Conservation (phyloP, 495 filamentous ascomycete species). For the Amorphotheca resinae region DNA sequence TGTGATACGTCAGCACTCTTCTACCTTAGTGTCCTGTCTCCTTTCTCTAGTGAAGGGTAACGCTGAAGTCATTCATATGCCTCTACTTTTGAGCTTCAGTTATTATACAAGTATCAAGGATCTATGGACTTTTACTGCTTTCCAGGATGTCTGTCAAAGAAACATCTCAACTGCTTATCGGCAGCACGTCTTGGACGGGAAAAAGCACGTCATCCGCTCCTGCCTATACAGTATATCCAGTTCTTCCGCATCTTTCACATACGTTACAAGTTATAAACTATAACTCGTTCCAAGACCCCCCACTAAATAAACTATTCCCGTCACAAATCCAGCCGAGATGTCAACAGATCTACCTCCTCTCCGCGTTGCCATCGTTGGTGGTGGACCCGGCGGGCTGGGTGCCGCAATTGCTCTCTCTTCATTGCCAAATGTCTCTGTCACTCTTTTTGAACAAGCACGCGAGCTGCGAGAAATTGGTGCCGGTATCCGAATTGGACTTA, state of each 20-base stretch:
- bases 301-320: neutral
- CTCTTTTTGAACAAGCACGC: slow-evolving; percentile 35
- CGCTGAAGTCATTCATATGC: too few relatives aligned
- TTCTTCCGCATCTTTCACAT: neutral
- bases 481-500: slow-evolving; percentile 32
- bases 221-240: neutral
- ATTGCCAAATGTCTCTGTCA: slow-evolving; percentile 31
- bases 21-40: too few relatives aligned
- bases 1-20: too few relatives aligned
- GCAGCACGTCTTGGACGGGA: neutral
- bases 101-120: too few relatives aligned
- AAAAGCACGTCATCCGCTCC: neutral
- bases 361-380: slow-evolving; percentile 19
- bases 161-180: neutral
- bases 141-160: too few relatives aligned
- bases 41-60: too few relatives aligned
- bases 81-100: too few relatives aligned
- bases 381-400: slow-evolving; percentile 30
- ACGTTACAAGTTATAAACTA: neutral
- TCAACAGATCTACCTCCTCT: slow-evolving; percentile 23
- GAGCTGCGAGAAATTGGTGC: slow-evolving; percentile 37
- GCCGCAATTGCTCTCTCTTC: slow-evolving; percentile 36
- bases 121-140: too few relatives aligned
- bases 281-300: neutral
- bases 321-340: slow-evolving; percentile 32